Conservation (phyloP, 768 basidiomycete genomes). For the Tephrocybe rancida region DNA sequence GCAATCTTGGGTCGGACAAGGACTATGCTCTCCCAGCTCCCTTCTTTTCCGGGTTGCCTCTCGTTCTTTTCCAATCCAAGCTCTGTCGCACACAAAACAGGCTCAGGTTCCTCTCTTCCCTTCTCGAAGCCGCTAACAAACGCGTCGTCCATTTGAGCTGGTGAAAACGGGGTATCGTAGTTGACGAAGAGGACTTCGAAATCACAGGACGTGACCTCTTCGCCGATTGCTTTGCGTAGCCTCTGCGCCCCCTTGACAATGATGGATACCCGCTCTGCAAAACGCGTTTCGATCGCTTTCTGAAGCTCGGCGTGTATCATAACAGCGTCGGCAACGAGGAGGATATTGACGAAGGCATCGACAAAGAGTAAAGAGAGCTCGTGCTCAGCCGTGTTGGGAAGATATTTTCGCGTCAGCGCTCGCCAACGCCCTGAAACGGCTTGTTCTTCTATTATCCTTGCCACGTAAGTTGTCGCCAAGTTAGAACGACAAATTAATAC, state of each 20-base stretch:
- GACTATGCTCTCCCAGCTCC: slow-evolving; percentile 50
- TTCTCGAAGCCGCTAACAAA: slow-evolving; percentile 26
- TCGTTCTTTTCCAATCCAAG: slow-evolving; percentile 49
- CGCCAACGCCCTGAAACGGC: slow-evolving; percentile 48
- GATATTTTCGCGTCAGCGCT: slow-evolving; percentile 35
- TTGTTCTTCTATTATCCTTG: slow-evolving; percentile 36
- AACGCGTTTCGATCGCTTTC: slow-evolving; percentile 41
- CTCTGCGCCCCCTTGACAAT: slow-evolving; percentile 48
- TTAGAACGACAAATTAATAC: slow-evolving; percentile 1
- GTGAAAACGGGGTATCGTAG: slow-evolving; percentile 43
- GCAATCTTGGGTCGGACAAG: slow-evolving; percentile 61
- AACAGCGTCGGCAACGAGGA: slow-evolving; percentile 38
- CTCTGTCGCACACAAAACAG: slow-evolving; percentile 58
- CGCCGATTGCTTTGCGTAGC: slow-evolving; percentile 59
- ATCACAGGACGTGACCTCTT: slow-evolving; percentile 59
- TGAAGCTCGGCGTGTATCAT: slow-evolving; percentile 31
- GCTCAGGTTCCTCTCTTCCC: slow-evolving; percentile 24
- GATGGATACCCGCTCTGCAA: slow-evolving; percentile 41
- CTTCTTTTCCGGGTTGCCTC: slow-evolving; percentile 37
- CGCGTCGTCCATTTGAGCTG: slow-evolving; percentile 47
- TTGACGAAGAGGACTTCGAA: slow-evolving; percentile 50
- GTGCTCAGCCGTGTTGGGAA: slow-evolving; percentile 23
- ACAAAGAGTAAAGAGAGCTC: slow-evolving; percentile 35
- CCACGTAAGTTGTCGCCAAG: not conserved
- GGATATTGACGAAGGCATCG: slow-evolving; percentile 43